Percentiles rank a stretch among this genome's conserved stretches.
These are phyloP conservation scores for Angomonas deanei DNA, from an alignment of 208 protist species.

Conservation along the genomic window DNA sequence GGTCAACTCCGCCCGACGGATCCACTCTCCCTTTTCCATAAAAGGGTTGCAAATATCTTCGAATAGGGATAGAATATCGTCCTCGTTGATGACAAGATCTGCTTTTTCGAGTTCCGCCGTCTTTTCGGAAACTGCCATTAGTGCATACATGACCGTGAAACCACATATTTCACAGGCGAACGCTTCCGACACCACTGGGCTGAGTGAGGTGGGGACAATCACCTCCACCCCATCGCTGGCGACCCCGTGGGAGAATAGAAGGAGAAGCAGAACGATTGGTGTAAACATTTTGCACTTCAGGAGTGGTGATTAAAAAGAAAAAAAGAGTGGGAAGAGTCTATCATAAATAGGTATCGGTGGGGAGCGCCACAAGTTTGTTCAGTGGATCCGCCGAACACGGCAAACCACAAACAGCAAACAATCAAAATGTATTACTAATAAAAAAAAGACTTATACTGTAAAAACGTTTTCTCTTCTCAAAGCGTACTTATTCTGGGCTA, in stretches of 20 bases:
- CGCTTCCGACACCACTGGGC: constrained; percentile 33
- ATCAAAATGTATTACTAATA: neutral
- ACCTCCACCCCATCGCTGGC: constrained; percentile 36
- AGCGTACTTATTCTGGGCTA: no score
- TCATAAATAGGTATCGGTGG: no score
- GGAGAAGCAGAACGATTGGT: neutral
- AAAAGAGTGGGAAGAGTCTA: no score
- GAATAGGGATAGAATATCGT: constrained; percentile 54
- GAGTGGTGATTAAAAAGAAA: no score
- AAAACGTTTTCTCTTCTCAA: neutral
- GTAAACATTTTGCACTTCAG: no score
- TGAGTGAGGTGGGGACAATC: constrained; percentile 37
- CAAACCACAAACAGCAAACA: constrained; percentile 1
- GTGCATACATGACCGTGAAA: constrained; percentile 33
- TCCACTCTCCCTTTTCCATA: constrained; percentile 59
- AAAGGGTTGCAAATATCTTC: constrained; percentile 72
- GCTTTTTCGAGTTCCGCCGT: constrained; percentile 15
- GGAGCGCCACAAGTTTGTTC: no score
- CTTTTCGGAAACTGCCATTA: constrained; percentile 22
- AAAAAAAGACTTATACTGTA: neutral
- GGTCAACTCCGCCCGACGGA: constrained; percentile 39
- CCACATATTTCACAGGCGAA: constrained; percentile 59
- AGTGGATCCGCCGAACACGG: no score
- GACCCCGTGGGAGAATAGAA: neutral
- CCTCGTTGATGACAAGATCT: constrained; percentile 49